phyloP scores from a whole-genome alignment of 345 rosid species.

The Hevea brasiliensis region DNA sequence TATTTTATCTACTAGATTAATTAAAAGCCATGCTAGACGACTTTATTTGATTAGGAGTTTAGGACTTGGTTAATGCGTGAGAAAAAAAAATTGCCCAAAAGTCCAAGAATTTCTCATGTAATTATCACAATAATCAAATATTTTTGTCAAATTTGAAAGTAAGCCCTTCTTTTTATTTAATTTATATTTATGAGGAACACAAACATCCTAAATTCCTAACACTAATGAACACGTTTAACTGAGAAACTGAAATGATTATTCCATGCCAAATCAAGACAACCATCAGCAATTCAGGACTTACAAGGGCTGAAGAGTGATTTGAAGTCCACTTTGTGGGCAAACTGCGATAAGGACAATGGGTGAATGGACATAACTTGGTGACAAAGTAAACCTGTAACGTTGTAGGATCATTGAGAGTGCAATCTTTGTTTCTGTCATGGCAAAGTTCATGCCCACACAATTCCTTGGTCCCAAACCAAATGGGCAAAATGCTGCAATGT shows the following conservation, averaged over 20 bases:
- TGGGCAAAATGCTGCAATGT: slow-evolving; percentile 24
- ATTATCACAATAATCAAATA: too few relatives aligned
- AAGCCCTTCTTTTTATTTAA: too few relatives aligned
- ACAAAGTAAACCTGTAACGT: slow-evolving; percentile 32
- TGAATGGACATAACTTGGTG: slow-evolving; percentile 36
- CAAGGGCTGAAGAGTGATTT: slow-evolving; percentile 26
- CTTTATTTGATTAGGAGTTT: too few relatives aligned
- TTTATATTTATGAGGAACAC: background rate
- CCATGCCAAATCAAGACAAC: background rate
- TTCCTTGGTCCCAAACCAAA: slow-evolving; percentile 38
- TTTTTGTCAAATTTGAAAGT: too few relatives aligned
- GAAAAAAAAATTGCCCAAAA: too few relatives aligned
- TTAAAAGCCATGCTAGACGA: too few relatives aligned
- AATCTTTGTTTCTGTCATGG: slow-evolving; percentile 31
- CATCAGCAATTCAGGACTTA: background rate
- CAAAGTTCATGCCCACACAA: slow-evolving; percentile 36
- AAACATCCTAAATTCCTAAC: too few relatives aligned
- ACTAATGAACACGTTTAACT: background rate
- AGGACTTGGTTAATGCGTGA: too few relatives aligned
- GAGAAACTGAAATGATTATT: background rate
- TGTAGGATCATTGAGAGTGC: slow-evolving; percentile 42
- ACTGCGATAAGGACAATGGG: slow-evolving; percentile 11
- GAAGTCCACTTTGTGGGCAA: slow-evolving; percentile 36
- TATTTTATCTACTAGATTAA: too few relatives aligned
- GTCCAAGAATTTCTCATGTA: too few relatives aligned